Conservation (phyloP, 2,329 filamentous ascomycete species). For the Penicillium sp. region DNA sequence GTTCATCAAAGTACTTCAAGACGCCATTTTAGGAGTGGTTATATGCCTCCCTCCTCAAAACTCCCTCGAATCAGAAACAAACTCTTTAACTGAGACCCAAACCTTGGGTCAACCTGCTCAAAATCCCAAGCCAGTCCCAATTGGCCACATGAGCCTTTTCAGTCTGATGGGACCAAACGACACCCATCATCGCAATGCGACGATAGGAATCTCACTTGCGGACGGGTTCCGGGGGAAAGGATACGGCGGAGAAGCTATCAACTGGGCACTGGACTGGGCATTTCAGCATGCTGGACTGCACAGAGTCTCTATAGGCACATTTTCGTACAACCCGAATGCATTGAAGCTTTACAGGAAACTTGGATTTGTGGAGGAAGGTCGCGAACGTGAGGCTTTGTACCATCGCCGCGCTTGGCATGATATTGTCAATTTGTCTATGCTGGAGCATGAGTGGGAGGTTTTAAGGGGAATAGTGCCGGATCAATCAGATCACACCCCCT, state of each 20-base stretch:
- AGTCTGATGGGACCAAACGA: background rate
- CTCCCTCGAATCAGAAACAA: background rate
- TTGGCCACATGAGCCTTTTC: background rate
- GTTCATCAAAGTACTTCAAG: background rate
- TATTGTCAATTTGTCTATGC: conserved; percentile 4
- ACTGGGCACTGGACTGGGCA: conserved; percentile 16
- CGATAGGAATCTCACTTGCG: conserved; percentile 6
- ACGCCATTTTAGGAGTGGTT: background rate
- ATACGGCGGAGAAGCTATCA: conserved; percentile 16
- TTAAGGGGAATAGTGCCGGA: background rate
- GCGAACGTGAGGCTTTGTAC: conserved; percentile 13
- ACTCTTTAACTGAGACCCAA: background rate
- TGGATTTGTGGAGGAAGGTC: conserved; percentile 17
- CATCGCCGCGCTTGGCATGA: conserved; percentile 17
- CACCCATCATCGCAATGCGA: conserved; percentile 3
- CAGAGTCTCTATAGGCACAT: conserved; percentile 5
- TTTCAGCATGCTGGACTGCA: conserved; percentile 12
- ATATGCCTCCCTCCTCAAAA: conserved; percentile 1
- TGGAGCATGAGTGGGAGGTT: conserved; percentile 8
- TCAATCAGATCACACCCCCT: background rate
- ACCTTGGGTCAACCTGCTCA: background rate
- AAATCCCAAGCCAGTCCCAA: background rate
- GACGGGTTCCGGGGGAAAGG: conserved; percentile 2
- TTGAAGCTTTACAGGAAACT: conserved; percentile 13
- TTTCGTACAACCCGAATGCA: conserved; percentile 11